These are phyloP conservation scores for Prunus dulcis DNA, from an alignment of 306 rosid species.

Conservation along the genomic window DNA sequence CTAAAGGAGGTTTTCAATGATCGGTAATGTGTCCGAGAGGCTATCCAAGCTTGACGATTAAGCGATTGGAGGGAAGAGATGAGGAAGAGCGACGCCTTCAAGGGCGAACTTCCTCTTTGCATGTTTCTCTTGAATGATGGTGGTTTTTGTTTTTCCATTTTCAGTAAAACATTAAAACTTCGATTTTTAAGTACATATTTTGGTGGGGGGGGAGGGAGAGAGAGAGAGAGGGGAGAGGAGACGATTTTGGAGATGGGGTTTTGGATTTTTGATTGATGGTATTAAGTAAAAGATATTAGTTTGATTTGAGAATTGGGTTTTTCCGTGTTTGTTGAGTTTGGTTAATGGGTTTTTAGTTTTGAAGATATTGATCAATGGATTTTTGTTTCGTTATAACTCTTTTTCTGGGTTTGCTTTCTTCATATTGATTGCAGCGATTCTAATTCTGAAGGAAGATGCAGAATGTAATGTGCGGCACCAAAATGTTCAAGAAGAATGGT, in stretches of 20 bases:
- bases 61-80: conserved; percentile 62
- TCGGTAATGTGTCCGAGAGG: conserved; percentile 37
- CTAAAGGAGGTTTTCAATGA: conserved; percentile 42
- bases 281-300: background rate
- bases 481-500: conserved; percentile 41
- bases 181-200: too few relatives aligned
- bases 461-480: conserved; percentile 35
- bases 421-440: conserved; percentile 45
- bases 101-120: conserved; percentile 89
- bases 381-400: too few relatives aligned
- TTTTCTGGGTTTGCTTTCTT: too few relatives aligned
- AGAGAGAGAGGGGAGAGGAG: too few relatives aligned
- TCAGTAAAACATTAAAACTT: too few relatives aligned
- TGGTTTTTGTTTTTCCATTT: conserved; percentile 8
- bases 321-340: background rate
- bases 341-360: too few relatives aligned
- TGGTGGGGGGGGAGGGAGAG: too few relatives aligned
- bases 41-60: conserved; percentile 40
- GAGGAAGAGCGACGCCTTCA: conserved; percentile 49
- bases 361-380: too few relatives aligned
- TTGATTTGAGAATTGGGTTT: background rate
- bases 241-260: too few relatives aligned
- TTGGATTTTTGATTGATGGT: background rate
- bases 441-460: conserved; percentile 49
- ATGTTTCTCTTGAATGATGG: conserved; percentile 80